phyloP scores from a whole-genome alignment of 78 protist genomes.

The Dictyostelium discoideum region dicty_2.7 NC_007089.4:2116501-2117000 shows the following conservation, averaged over 20 bases:
- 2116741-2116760: constrained; percentile 85
- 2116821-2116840: constrained; percentile 74
- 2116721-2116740: constrained; percentile 65
- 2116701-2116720: constrained; percentile 82
- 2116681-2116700: constrained; percentile 81
- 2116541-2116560: constrained; percentile 44
- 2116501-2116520: constrained; percentile 76
- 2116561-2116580: constrained; percentile 78
- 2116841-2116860: constrained; percentile 88
- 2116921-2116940: constrained; percentile 26
- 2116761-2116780: constrained; percentile 67
- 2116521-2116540: constrained; percentile 80
- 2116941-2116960: not conserved
- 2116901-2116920: constrained; percentile 71
- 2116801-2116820: constrained; percentile 70
- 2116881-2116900: constrained; percentile 49
- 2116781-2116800: constrained; percentile 75
- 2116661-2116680: constrained; percentile 58
- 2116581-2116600: constrained; percentile 69
- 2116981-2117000: constrained; percentile 41
- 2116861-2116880: constrained; percentile 76
- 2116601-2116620: constrained; percentile 57
- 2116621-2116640: constrained; percentile 77
- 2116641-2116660: constrained; percentile 80
- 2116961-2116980: constrained; percentile 69